Evolutionary conservation across 495 filamentous ascomycete genomes (phyloP), one percentile per base, ranked within the genome.

Genomic region (Oidiodendron maius): DNA sequence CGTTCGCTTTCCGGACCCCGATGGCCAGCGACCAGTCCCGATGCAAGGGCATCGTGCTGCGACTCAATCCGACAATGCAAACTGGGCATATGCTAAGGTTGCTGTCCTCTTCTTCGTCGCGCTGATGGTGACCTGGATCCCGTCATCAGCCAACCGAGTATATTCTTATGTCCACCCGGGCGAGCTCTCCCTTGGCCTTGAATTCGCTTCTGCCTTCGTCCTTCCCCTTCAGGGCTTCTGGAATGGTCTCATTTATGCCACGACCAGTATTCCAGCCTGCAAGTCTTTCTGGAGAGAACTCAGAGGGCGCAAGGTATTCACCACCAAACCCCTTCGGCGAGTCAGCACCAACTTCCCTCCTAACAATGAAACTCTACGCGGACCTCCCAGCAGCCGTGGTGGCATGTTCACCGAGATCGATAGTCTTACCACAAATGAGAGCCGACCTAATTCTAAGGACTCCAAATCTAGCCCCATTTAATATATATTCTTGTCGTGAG

Each of bases 161-260:
- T 90, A 87, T 64, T 76, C 75, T 13, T 60, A 91, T 15, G 69
- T 80, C 4, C 64, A 83, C 56, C 67, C 70, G 0, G 68, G 77
- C 22, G 40, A 71, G 1, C 64, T 75, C 4, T 71, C 68, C 21
- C 77, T 82, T 41, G 67, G 69, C 18, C 74, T 94, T 21, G 81
- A 87, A 54, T 84, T 82, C 47, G 74, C 80, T 38, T 80, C 82
- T 21, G 79, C 84, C 1, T 74, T 89, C 39, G 87, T 94, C 0
- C 72, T 94, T 17, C 89, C 89, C 0, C 70, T 90, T 0, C 89
- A 94, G 58, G 89, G 89, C 1, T 90, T 93, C 57, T 91, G 87
- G 84, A 95, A 94, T 56, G 78, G 80, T 16, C 60, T 88, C 44
- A 88, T 95, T 46, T 95, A 94, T 64, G 62, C 80, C 11, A 80